These are phyloP conservation scores for Poronia punctata DNA, from an alignment of 495 filamentous ascomycete genomes.

Conservation along the genomic window DNA sequence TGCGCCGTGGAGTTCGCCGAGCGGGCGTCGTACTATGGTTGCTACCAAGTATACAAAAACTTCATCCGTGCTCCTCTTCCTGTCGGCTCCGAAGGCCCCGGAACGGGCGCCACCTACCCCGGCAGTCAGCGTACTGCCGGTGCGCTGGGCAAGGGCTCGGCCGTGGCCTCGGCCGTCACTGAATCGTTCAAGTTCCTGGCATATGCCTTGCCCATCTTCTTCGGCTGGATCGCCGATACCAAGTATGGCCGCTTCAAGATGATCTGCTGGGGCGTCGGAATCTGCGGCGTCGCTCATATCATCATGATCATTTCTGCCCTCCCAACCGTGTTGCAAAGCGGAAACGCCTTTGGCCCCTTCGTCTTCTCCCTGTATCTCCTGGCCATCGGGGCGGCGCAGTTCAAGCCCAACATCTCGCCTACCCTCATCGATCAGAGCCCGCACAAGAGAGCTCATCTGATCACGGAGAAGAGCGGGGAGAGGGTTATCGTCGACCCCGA, in stretches of 20 bases:
- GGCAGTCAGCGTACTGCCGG: slow-evolving; percentile 50
- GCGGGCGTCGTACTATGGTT: slow-evolving; percentile 52
- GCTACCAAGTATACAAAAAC: slow-evolving; percentile 51
- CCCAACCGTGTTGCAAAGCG: slow-evolving; percentile 47
- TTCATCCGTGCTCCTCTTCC: slow-evolving; percentile 49
- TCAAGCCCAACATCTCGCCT: slow-evolving; percentile 63
- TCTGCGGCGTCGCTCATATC: slow-evolving; percentile 56
- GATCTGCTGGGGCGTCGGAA: slow-evolving; percentile 49
- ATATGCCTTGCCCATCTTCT: slow-evolving; percentile 51
- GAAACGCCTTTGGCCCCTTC: slow-evolving; percentile 51
- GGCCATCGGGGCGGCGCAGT: slow-evolving; percentile 46
- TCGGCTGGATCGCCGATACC: slow-evolving; percentile 53
- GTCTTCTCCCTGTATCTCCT: slow-evolving; percentile 50
- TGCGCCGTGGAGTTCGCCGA: slow-evolving; percentile 55
- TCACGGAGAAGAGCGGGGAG: slow-evolving; percentile 61
- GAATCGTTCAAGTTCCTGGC: slow-evolving; percentile 52
- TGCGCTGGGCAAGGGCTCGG: slow-evolving; percentile 51
- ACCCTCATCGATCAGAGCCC: slow-evolving; percentile 68
- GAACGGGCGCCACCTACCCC: slow-evolving; percentile 45
- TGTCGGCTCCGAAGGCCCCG: slow-evolving; percentile 47
- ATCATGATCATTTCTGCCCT: slow-evolving; percentile 56
- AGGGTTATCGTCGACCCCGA: slow-evolving; percentile 68
- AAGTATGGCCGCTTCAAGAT: slow-evolving; percentile 53
- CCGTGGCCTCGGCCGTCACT: slow-evolving; percentile 48
- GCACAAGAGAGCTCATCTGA: slow-evolving; percentile 48